A percentile compares a stretch with the other conserved stretches of the same genome.
Evolutionary conservation across 169 alveolate genomes (phyloP).

Genomic region (Cryptosporidium canis): DNA sequence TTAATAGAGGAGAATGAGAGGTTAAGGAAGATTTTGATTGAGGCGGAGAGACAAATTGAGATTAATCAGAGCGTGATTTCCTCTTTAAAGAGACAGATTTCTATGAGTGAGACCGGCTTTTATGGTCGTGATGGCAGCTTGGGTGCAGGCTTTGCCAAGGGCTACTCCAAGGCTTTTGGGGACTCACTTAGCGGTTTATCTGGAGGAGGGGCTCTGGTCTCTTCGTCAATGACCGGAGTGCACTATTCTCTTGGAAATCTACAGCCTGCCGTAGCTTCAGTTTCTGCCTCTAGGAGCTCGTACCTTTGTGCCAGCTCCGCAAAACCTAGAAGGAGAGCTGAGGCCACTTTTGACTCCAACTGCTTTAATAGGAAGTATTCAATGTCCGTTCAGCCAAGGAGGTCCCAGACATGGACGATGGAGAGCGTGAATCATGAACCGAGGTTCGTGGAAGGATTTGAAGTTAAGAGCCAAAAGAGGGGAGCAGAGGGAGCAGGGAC

Average conservation of each 20-base stretch:
- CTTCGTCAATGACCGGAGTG: not conserved
- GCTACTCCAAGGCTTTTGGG: not conserved
- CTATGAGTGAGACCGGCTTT: conserved; percentile 20
- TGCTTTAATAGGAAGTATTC: conserved; percentile 37
- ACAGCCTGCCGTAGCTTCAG: conserved; percentile 45
- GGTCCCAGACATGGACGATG: conserved; percentile 60
- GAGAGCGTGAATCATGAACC: conserved; percentile 51
- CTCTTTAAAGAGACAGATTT: conserved; percentile 42
- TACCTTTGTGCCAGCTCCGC: not conserved
- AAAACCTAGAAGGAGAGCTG: not conserved
- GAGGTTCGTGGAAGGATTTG: not conserved
- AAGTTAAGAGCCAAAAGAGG: not conserved
- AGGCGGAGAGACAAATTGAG: conserved; percentile 68
- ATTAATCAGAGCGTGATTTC: conserved; percentile 43
- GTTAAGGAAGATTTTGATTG: conserved; percentile 37
- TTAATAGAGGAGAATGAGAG: conserved; percentile 53
- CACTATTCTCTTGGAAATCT: conserved; percentile 29
- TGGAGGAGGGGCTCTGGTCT: not conserved
- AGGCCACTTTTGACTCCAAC: conserved; percentile 26
- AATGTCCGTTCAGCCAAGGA: conserved; percentile 49
- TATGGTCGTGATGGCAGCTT: not conserved
- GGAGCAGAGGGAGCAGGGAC: not conserved
- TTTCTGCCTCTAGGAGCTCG: conserved; percentile 42
- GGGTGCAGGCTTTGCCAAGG: not conserved
- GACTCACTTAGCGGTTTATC: not conserved